Evolutionary conservation across 768 basidiomycete genomes (phyloP).

Genomic region (Serendipita sp.): DNA sequence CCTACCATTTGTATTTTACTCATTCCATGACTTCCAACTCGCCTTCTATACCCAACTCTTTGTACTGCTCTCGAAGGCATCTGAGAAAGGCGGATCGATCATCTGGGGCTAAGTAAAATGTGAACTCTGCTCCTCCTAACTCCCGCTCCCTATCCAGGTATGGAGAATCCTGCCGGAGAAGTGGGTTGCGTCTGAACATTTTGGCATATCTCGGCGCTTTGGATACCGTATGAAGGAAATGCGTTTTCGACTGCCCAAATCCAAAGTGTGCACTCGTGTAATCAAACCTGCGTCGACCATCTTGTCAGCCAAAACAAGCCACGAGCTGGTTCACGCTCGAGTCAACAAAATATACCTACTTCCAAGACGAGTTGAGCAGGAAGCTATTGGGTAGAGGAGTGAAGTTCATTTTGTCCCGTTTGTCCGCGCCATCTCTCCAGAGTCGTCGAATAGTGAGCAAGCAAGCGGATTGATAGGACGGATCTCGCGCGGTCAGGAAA

Average conservation of each 20-base stretch:
- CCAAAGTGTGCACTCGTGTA: slow-evolving; percentile 3
- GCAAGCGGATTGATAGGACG: not conserved
- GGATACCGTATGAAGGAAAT: slow-evolving; percentile 3
- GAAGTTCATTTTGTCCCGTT: not conserved
- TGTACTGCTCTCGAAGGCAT: not conserved
- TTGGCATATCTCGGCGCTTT: not conserved
- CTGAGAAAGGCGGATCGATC: not conserved
- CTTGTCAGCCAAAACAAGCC: not conserved
- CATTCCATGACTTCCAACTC: not conserved
- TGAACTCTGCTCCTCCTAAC: slow-evolving; percentile 4
- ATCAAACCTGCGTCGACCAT: not conserved
- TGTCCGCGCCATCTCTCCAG: not conserved
- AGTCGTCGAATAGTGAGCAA: not conserved
- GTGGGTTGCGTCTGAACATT: slow-evolving; percentile 4
- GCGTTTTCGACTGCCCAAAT: not conserved
- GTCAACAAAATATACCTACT: not conserved
- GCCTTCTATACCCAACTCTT: not conserved
- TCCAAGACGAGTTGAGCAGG: not conserved
- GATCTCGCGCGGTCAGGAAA: not conserved
- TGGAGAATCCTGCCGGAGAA: not conserved
- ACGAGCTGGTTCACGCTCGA: not conserved
- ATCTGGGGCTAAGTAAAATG: not conserved
- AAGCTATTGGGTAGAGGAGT: not conserved
- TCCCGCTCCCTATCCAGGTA: not conserved
- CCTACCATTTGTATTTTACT: too few relatives aligned